A percentile compares a stretch with the other conserved stretches of the same genome.
phyloP scores from a whole-genome alignment of 768 basidiomycete genomes.

The Pulveroboletus sp. region DNA sequence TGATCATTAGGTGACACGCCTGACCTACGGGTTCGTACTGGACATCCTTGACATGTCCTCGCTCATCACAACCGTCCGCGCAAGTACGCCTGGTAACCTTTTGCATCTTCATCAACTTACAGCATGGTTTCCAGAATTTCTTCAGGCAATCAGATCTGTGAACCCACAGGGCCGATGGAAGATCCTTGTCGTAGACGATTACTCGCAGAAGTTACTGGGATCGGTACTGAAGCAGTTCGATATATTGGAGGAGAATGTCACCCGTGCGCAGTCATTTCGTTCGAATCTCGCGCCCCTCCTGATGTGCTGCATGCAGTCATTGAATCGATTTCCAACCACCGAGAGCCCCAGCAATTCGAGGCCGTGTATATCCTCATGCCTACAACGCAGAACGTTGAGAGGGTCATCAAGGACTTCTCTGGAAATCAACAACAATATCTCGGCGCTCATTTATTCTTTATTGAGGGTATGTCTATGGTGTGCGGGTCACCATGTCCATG shows the following conservation, averaged over 20 bases:
- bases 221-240: conserved; percentile 91
- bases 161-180: conserved; percentile 91
- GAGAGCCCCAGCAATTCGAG: conserved; percentile 84
- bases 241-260: conserved; percentile 93
- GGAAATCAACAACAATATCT: conserved; percentile 66
- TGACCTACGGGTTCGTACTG: background rate
- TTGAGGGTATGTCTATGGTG: conserved; percentile 61
- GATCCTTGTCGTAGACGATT: conserved; percentile 93
- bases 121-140: conserved; percentile 55
- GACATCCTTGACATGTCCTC: conserved; percentile 35
- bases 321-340: conserved; percentile 80
- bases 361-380: conserved; percentile 95
- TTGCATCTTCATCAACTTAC: background rate
- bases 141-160: conserved; percentile 83
- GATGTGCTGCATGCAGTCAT: conserved; percentile 56
- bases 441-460: conserved; percentile 86
- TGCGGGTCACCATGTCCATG: background rate
- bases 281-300: conserved; percentile 1
- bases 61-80: conserved; percentile 42
- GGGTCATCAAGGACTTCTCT: conserved; percentile 83
- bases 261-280: conserved; percentile 54
- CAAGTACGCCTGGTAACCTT: conserved; percentile 35
- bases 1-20: background rate
- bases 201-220: conserved; percentile 78
- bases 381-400: conserved; percentile 88